These are phyloP conservation scores for Suhomyces bokatorum DNA, from an alignment of 1,139 yeast species.

Conservation along the genomic window DNA sequence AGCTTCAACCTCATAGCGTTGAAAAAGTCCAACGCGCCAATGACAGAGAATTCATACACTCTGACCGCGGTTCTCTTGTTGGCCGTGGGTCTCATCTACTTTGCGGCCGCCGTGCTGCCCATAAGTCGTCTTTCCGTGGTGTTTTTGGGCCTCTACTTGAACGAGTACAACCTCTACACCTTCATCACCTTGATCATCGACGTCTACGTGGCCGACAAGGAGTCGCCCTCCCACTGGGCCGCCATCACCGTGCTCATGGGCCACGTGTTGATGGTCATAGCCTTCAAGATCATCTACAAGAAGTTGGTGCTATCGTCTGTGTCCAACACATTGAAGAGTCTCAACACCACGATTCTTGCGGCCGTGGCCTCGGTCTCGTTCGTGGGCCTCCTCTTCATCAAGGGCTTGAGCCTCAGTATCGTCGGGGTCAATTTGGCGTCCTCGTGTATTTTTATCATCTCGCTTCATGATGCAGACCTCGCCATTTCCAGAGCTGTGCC, in stretches of 20 bases:
- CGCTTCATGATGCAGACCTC: constrained; percentile 27
- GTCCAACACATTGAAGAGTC: constrained; percentile 8
- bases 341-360: constrained; percentile 8
- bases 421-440: constrained; percentile 28
- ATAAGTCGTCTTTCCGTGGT: constrained; percentile 26
- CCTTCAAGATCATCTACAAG: constrained; percentile 20
- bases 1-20: constrained; percentile 9
- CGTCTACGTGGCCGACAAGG: constrained; percentile 16
- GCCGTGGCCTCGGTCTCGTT: constrained; percentile 4
- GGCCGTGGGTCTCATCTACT: constrained; percentile 16
- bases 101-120: constrained; percentile 22
- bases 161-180: constrained; percentile 31
- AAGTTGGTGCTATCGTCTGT: constrained; percentile 13
- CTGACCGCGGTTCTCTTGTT: constrained; percentile 15
- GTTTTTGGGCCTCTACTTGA: constrained; percentile 29
- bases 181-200: constrained; percentile 26
- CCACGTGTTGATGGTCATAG: constrained; percentile 19
- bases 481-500: constrained; percentile 20
- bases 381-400: constrained; percentile 4
- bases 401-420: constrained; percentile 21
- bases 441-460: constrained; percentile 25
- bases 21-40: not conserved
- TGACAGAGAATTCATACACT: constrained; percentile 5
- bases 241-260: constrained; percentile 19
- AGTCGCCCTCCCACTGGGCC: constrained; percentile 10